phyloP scores from a whole-genome alignment of 192 early-diverging fungal species.

The Radiomyces spectabilis region DNA sequence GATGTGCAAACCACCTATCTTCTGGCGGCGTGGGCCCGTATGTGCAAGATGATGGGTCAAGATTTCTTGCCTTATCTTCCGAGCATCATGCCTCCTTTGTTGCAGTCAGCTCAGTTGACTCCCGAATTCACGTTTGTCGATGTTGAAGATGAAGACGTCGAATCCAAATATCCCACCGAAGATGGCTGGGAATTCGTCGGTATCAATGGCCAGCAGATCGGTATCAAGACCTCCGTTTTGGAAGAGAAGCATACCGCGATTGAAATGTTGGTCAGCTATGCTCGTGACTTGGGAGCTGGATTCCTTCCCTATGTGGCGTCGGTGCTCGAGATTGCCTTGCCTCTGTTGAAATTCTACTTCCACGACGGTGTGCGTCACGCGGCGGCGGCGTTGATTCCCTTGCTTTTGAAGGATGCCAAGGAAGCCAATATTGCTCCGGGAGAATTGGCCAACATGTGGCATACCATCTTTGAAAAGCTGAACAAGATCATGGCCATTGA shows the following conservation, averaged over 20 bases:
- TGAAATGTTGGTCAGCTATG: conserved; percentile 96
- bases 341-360: conserved; percentile 94
- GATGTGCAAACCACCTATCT: conserved; percentile 93
- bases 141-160: conserved; percentile 62
- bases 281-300: conserved; percentile 80
- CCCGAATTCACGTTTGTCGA: conserved; percentile 91
- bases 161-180: conserved; percentile 83
- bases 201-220: conserved; percentile 89
- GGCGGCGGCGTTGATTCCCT: conserved; percentile 76
- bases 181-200: conserved; percentile 98
- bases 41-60: conserved; percentile 89
- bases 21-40: conserved; percentile 90
- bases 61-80: conserved; percentile 93
- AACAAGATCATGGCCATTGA: conserved; percentile 73
- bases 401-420: conserved; percentile 59
- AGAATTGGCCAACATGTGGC: conserved; percentile 65
- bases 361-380: conserved; percentile 93
- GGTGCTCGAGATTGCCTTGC: conserved; percentile 80
- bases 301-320: conserved; percentile 82
- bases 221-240: conserved; percentile 89
- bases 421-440: conserved; percentile 39
- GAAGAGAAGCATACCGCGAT: conserved; percentile 99
- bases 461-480: conserved; percentile 64
- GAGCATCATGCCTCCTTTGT: conserved; percentile 89
- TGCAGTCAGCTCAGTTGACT: conserved; percentile 78